phyloP scores from a whole-genome alignment of 2,329 filamentous ascomycete genomes.

The Periglandula ipomoeae region DNA sequence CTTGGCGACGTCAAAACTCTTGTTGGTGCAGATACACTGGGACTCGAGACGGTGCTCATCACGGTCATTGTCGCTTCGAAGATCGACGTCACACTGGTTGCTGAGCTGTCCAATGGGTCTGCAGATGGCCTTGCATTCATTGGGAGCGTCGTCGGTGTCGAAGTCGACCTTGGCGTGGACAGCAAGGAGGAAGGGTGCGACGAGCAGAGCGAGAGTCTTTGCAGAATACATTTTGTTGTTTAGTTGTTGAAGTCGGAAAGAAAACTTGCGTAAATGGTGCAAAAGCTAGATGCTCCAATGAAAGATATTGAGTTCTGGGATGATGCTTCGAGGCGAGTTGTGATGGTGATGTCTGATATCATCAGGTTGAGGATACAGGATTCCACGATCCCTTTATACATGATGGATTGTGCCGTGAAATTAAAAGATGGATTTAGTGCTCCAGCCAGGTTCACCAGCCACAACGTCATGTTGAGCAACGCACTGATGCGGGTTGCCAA shows the following conservation, averaged over 20 bases:
- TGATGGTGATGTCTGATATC: background rate
- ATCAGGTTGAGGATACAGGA: background rate
- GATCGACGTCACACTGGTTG: slow-evolving; percentile 26
- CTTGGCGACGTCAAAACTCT: too few species aligned
- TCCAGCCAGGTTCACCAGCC: too few species aligned
- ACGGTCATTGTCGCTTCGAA: slow-evolving; percentile 20
- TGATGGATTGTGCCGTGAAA: background rate
- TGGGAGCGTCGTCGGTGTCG: slow-evolving; percentile 26
- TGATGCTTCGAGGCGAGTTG: too few species aligned
- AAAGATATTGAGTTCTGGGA: too few species aligned
- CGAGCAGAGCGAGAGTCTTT: slow-evolving; percentile 18
- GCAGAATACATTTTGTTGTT: slow-evolving; percentile 17
- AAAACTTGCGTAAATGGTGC: too few species aligned
- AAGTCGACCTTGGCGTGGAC: slow-evolving; percentile 25
- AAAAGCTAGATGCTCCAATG: too few species aligned
- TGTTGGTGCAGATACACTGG: too few species aligned
- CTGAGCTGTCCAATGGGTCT: slow-evolving; percentile 24
- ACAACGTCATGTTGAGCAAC: too few species aligned
- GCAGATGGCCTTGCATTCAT: slow-evolving; percentile 27
- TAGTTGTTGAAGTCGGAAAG: background rate
- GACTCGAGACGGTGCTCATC: too few species aligned
- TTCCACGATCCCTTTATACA: background rate
- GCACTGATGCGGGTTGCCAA: too few species aligned
- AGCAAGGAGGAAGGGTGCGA: slow-evolving; percentile 19
- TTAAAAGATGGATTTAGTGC: too few species aligned